Evolutionary conservation across 257 asterid species (phyloP), one percentile per base, ranked within the genome.

Genomic region (Prunella vulgaris): DNA sequence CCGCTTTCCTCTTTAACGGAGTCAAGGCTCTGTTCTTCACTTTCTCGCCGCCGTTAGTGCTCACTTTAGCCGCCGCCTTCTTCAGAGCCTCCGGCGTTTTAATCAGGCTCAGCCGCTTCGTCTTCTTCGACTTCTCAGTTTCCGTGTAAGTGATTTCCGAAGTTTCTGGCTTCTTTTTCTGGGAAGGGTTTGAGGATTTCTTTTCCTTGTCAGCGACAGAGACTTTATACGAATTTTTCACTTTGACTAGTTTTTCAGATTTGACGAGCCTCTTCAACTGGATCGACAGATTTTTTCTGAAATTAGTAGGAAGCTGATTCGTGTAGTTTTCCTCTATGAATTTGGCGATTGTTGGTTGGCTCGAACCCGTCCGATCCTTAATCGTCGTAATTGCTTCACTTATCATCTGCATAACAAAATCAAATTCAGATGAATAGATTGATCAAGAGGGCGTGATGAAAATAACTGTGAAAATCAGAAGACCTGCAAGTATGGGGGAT

Each of bases 301-400:
- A 88, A 64, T 80, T 85, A 3, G 80, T 71, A 10, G 88, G 92
- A 37, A 88, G 88, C 17, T 17, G 48, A 10, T 77, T 42, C 1
- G 64, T 4, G 80, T 82, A 84, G 63, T 88, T 78, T 1, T 72
- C 84, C 57, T 82, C 81, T 0, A 86, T 72, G 78, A 69, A 88
- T 68, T 81, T 82, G 3, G 90, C 85, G n/a, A 86, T 84, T 5
- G 90, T 82, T 0, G 90, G 86, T 10, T 88, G 92, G 82, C 90
- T 88, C 0, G 90, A 81, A 0, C 92, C 90, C 0, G 74, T 76
- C 9, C 84, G 84, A 68, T 88, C 88, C 77, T 88, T 88, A 76
- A 84, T 73, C 0, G 86, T 27, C 3, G 81, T 82, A 49, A 88
- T 79, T 10, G 95, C 92, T 71, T 88, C 90, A 12, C 66, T 69